These are phyloP conservation scores for Lodderomyces jiufengensis DNA, from an alignment of 1,139 yeast species.

Conservation along the genomic window DNA sequence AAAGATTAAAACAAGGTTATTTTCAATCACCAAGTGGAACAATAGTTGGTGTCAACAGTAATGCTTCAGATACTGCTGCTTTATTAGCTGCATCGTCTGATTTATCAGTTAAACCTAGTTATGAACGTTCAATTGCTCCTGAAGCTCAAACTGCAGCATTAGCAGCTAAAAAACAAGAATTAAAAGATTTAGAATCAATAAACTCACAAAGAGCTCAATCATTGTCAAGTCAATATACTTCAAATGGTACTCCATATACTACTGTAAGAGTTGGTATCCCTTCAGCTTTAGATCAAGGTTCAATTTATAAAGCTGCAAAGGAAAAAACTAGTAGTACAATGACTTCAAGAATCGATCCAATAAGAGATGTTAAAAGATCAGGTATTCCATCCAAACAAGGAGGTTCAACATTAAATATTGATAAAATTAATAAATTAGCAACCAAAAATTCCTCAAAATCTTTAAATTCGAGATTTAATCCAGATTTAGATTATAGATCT, in stretches of 20 bases:
- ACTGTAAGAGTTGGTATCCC: slow-evolving; percentile 36
- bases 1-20: slow-evolving; percentile 71
- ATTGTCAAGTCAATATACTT: slow-evolving; percentile 9
- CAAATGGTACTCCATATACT: slow-evolving; percentile 10
- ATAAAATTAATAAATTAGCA: slow-evolving; percentile 42
- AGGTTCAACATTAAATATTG: slow-evolving; percentile 33
- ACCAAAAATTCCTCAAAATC: slow-evolving; percentile 41
- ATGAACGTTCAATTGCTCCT: slow-evolving; percentile 58
- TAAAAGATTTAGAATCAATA: slow-evolving; percentile 20
- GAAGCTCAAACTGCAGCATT: slow-evolving; percentile 68
- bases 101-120: slow-evolving; percentile 56
- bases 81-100: slow-evolving; percentile 66
- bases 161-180: slow-evolving; percentile 46
- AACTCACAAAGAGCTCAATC: slow-evolving; percentile 9
- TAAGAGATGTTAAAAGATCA: slow-evolving; percentile 35
- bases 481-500: slow-evolving; percentile 41
- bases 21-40: slow-evolving; percentile 68
- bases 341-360: slow-evolving; percentile 50
- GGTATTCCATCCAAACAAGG: slow-evolving; percentile 37
- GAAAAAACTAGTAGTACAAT: slow-evolving; percentile 42
- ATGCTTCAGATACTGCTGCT: slow-evolving; percentile 76
- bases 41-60: slow-evolving; percentile 64
- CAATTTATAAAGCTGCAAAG: slow-evolving; percentile 42
- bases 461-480: slow-evolving; percentile 43
- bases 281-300: slow-evolving; percentile 27